Conservation (phyloP, 2,329 filamentous ascomycete genomes). For the Tolypocladium endophyticum region DNA sequence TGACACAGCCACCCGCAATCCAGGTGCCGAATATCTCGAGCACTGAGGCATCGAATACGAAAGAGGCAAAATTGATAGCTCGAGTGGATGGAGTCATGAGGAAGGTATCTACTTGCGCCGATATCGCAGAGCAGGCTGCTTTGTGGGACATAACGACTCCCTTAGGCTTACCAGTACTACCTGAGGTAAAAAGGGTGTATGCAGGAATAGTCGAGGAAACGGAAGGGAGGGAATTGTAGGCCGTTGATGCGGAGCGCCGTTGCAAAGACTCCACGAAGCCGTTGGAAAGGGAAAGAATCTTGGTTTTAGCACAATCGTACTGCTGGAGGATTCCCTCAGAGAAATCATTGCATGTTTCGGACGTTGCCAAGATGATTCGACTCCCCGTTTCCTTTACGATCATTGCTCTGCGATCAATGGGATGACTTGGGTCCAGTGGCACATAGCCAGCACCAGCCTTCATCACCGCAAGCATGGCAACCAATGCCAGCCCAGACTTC, state of each 20-base stretch:
- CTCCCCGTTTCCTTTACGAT: not conserved
- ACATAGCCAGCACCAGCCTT: constrained; percentile 6
- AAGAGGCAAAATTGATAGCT: not conserved
- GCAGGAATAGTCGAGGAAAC: not conserved
- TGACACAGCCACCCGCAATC: constrained; percentile 2
- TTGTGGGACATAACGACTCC: constrained; percentile 9
- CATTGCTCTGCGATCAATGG: not conserved
- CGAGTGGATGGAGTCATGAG: constrained; percentile 1
- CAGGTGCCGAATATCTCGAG: not conserved
- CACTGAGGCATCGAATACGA: constrained; percentile 6
- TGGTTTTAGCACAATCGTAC: not conserved
- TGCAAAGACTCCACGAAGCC: not conserved
- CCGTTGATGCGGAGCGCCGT: not conserved
- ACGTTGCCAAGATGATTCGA: not conserved
- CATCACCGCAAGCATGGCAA: constrained; percentile 4
- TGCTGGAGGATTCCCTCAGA: not conserved
- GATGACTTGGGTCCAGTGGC: constrained; percentile 3
- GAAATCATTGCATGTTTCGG: not conserved
- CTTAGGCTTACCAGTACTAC: constrained; percentile 43
- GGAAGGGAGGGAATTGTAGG: not conserved
- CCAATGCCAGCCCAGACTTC: constrained; percentile 3
- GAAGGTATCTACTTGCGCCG: not conserved
- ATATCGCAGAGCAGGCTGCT: not conserved
- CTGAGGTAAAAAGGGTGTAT: constrained; percentile 43
- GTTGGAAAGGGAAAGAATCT: not conserved